Evolutionary conservation across 495 filamentous ascomycete genomes (phyloP).

Genomic region (Lophium mytilinum): DNA sequence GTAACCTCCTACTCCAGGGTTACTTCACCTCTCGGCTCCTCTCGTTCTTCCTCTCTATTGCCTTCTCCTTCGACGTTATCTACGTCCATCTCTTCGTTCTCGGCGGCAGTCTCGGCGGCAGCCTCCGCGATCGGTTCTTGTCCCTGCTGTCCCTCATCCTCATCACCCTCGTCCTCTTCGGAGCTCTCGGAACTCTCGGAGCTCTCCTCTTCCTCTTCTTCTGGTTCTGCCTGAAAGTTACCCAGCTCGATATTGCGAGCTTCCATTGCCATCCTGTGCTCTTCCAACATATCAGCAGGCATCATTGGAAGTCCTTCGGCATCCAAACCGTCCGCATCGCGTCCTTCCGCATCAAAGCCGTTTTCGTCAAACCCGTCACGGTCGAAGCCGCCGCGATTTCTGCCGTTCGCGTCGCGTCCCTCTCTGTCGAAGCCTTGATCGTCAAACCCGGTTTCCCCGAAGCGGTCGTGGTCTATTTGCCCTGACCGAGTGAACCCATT

Average conservation of each 20-base stretch:
- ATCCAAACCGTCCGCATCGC: neutral
- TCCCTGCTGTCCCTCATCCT: neutral
- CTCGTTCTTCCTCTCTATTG: neutral
- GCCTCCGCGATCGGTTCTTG: no score
- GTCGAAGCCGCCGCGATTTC: neutral
- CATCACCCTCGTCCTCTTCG: neutral
- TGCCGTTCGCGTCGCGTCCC: neutral
- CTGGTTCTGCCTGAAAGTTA: neutral
- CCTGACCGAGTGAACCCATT: slow-evolving; percentile 3
- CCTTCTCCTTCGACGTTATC: neutral
- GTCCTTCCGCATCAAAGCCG: neutral
- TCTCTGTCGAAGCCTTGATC: neutral
- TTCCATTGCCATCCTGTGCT: neutral
- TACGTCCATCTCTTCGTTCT: neutral
- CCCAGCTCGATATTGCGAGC: no score
- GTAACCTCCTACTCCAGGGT: no score
- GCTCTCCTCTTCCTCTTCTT: neutral
- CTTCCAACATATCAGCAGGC: neutral
- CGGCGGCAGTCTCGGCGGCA: no score
- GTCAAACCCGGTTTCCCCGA: neutral
- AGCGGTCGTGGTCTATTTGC: neutral
- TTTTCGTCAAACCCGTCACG: neutral
- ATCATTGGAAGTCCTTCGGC: neutral
- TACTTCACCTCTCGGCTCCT: no score
- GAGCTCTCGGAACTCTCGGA: neutral